phyloP scores from a whole-genome alignment of 2,329 filamentous ascomycete species.

The Colletotrichum gloeosporioides region DNA sequence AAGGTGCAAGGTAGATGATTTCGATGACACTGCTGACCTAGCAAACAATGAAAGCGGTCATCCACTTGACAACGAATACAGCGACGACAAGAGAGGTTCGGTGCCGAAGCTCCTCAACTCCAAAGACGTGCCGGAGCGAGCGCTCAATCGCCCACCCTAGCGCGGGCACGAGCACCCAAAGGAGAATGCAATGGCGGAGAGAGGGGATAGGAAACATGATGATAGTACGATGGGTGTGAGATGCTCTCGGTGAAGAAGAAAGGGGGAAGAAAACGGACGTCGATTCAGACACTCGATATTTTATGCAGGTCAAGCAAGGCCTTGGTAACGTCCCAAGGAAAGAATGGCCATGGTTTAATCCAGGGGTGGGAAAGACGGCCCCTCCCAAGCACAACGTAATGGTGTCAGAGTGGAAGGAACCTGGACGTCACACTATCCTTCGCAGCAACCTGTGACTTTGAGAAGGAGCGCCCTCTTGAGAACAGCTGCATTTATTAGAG shows the following conservation, averaged over 20 bases:
- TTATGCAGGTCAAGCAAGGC: not conserved
- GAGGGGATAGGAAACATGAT: too few species aligned
- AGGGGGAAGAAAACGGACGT: not conserved
- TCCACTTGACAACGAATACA: not conserved
- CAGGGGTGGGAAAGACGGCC: not conserved
- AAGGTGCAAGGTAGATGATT: not conserved
- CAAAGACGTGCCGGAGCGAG: not conserved
- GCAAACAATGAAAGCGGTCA: not conserved
- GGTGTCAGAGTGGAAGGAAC: not conserved
- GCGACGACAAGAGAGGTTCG: not conserved
- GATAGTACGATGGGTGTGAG: not conserved
- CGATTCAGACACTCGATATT: not conserved
- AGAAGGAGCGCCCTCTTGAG: not conserved
- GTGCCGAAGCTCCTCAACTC: not conserved
- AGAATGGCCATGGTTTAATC: rapidly evolving
- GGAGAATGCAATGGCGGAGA: too few species aligned
- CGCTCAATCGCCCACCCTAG: not conserved
- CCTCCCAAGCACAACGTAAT: not conserved
- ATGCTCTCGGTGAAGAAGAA: not conserved
- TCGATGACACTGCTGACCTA: not conserved
- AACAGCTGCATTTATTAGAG: not conserved
- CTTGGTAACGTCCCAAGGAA: not conserved
- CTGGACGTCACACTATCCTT: not conserved
- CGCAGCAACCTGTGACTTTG: not conserved
- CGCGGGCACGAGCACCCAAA: not conserved